Evolutionary conservation across 2,329 filamentous ascomycete species (phyloP), one percentile per base, ranked within the genome.

Genomic region (Macrophomina tecta): DNA sequence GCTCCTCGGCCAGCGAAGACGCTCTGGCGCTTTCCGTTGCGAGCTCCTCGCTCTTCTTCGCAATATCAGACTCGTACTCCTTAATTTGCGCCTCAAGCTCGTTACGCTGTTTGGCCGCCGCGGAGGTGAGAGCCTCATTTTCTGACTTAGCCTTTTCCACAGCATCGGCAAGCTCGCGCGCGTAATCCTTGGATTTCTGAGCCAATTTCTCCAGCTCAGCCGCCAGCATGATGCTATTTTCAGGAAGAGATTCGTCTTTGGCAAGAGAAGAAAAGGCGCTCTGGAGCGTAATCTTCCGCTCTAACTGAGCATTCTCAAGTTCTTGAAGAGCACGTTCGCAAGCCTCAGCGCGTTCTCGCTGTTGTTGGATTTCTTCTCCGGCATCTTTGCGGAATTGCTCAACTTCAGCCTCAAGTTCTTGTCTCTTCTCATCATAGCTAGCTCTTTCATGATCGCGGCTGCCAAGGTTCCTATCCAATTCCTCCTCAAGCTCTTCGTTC

Each of bases 401-500:
- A 16, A 97, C 80, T 72, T 97, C 91, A 16, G 86, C 82, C 72
- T 93, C 87, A 0, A 97, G 84, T 8, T 84, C 82, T 53, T 87
- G 87, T 38, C 93, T 82, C 67, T 85, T 89, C 55, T 90, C 87
- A 69, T 94, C 90, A 52, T 89, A 85, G 2, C 86, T 85, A 4
- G 87, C 87, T 73, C 89, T 91, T 73, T 95, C 91, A 71, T 96
- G 90, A 71, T 97, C 93, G 51, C 92, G 87, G 48, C 91, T 93
- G 72, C 93, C 92, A 49, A 92, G 85, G 65, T 94, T 87, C 68
- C 93, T 87, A 72, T 97, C 94, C 62, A 98, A 87, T 74, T 97
- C 94, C 73, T 97, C 94, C 78, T 99, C 95, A 5, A 91, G 86
- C 72, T 98, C 93, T 75, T 98, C 95, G 0, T 95, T 83, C 63